Conservation (phyloP, 1,284 basidiomycete genomes). For the Apiotrichum domesticum region DNA sequence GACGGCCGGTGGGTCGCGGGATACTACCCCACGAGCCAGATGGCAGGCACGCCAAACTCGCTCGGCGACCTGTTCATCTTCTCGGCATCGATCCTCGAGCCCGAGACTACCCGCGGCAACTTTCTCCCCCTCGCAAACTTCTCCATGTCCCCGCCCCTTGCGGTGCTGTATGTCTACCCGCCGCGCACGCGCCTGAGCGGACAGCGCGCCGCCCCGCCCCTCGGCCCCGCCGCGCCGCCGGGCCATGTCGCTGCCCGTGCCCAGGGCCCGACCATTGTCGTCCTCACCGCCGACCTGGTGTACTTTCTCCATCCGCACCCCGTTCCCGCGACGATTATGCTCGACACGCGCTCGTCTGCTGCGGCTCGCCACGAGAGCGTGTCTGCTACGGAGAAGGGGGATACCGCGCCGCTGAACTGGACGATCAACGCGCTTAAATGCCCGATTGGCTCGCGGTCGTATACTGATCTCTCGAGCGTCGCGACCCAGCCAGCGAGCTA, state of each 20-base stretch:
- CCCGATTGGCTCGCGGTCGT: slow-evolving; percentile 14
- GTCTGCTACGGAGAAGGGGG: slow-evolving; percentile 4
- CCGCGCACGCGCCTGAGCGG: slow-evolving; percentile 21
- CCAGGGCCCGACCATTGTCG: slow-evolving; percentile 27
- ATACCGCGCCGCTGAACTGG: slow-evolving; percentile 16
- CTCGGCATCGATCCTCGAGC: slow-evolving; percentile 27
- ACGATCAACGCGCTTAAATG: slow-evolving; percentile 25
- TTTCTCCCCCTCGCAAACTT: slow-evolving; percentile 25
- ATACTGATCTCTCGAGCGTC: slow-evolving; percentile 13
- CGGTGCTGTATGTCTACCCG: slow-evolving; percentile 29
- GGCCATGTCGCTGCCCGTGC: slow-evolving; percentile 8
- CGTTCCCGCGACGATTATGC: slow-evolving; percentile 8
- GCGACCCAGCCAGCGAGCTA: slow-evolving; percentile 1
- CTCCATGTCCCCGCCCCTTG: slow-evolving; percentile 22
- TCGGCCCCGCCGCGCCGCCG: slow-evolving; percentile 26
- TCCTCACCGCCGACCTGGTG: slow-evolving; percentile 24
- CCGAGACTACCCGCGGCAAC: slow-evolving; percentile 9
- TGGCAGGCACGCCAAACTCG: neutral
- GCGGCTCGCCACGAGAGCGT: slow-evolving; percentile 8
- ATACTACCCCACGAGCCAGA: slow-evolving; percentile 5
- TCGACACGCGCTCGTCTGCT: slow-evolving; percentile 13
- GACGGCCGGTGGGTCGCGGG: slow-evolving; percentile 32
- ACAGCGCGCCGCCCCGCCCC: slow-evolving; percentile 12
- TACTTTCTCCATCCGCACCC: slow-evolving; percentile 26
- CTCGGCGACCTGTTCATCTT: slow-evolving; percentile 10